Evolutionary conservation across 352 stramenopile genomes (phyloP), one percentile per base, ranked within the genome.

Genomic region (Globisporangium spinosum): DNA sequence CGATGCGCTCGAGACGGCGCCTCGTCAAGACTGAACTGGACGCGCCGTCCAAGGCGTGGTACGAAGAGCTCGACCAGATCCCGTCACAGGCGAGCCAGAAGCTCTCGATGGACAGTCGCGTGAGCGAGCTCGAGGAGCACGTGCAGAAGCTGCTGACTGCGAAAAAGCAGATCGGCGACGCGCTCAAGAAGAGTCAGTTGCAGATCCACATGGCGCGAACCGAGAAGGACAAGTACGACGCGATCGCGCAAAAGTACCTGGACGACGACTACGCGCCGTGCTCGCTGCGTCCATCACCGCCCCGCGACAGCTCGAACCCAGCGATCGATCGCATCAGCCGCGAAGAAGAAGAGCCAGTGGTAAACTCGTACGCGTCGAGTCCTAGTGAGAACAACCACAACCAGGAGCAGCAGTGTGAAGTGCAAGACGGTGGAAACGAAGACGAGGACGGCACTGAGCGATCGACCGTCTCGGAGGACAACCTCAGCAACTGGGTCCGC

Each of bases 81-180:
- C 43, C 70, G 35, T 3, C 71, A 35, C 70, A 71, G 57, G 22
- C 57, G 61, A 4, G 58, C 57, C 13, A 47, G 64, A 47, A 77
- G 68, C 56, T 65, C 3, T 80, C 72, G 29, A 82, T 76, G 38
- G 79, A 83, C 17, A 75, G 76, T 17, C 74, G 80, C 32, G 71
- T 77, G 49, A 58, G 53, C 8, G 73, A 85, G 56, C 55, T 87
- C 20, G 69, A 85, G 25, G 68, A 74, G 38, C 77, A 77, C 22
- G 76, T 87, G 60, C 66, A 77, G 49, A 74, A 77, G 40, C 54
- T 87, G 12, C 66, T 80, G 35, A 55, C 29, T 2, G 79, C 71
- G 8, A 82, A 79, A 25, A 66, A 69, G 10, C 71, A 83, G 59
- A 73, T 87, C 32, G 71, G 70, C 20, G 76, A 73, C 7, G 72